Conservation (phyloP, 2,329 filamentous ascomycete species). For the Plectosphaerella sp. region DNA sequence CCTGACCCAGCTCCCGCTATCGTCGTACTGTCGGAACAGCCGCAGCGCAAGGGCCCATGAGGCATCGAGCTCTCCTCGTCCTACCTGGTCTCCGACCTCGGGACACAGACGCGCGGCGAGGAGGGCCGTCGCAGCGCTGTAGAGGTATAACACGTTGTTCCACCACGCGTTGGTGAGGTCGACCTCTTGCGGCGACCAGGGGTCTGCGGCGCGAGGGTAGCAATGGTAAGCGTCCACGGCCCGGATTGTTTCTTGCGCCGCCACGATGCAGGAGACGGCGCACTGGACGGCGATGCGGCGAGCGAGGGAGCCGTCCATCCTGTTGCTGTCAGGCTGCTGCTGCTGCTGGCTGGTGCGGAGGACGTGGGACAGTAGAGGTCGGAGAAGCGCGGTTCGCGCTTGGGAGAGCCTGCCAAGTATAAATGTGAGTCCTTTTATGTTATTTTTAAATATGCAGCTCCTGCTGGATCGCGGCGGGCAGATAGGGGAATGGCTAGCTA, state of each 20-base stretch:
- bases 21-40: neutral
- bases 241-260: neutral
- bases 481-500: neutral
- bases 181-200: neutral
- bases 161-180: neutral
- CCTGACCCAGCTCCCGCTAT: neutral
- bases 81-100: neutral
- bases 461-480: neutral
- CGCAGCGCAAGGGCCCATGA: neutral
- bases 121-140: neutral
- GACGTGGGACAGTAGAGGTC: neutral
- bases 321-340: neutral
- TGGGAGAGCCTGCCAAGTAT: neutral
- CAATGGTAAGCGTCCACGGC: neutral
- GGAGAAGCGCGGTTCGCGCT: neutral
- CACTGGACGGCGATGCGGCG: neutral
- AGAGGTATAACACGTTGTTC: neutral
- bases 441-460: neutral
- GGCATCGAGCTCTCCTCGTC: neutral
- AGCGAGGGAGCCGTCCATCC: neutral
- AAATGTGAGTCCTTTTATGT: neutral
- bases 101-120: neutral
- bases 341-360: neutral
- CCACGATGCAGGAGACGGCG: neutral
- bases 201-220: neutral